Evolutionary conservation across 2,329 filamentous ascomycete species (phyloP), one percentile per base, ranked within the genome.

Genomic region (Aspergillus ruber): DNA sequence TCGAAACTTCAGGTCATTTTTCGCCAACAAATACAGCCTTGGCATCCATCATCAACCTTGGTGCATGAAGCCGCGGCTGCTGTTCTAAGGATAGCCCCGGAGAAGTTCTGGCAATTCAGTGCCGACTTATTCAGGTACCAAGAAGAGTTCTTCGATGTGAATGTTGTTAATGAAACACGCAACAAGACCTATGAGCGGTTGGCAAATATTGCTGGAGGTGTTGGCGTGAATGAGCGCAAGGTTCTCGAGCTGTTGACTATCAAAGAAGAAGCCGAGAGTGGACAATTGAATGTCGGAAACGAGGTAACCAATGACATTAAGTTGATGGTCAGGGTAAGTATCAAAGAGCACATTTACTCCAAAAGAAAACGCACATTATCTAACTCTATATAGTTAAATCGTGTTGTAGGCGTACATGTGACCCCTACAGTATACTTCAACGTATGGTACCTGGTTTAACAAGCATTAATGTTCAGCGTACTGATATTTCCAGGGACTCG

Each of bases 351-450:
- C 27, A 27, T 44, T 44, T 29, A 20, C 9, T 17, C 15, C 6
- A 9, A 10, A 17, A 6, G 10, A 17, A 32, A 8, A 44, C 6
- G 15, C 10, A n/a, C 15, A 6, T 17, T 18, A 7, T 51, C 48
- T 65, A 57, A 61, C 42, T 40, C 25, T 29, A 49, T 46, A 45
- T 57, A 77, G 72, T 70, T 70, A 43, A 77, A 88, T 59, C 76
- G 91, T 39, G 70, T 93, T 56, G 79, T 87, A 7, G 86, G 90
- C 10, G 82, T 95, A 39, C 91, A 97, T 73, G 88, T 96, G 36
- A 91, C 88, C 38, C 91, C 91, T 1, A 96, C 90, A 0, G 89
- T 91, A 17, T 76, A 95, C 43, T 90, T 94, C 66, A 83, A 97
- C 68, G 90, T 68, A 54, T 61, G 65, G 52, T 21, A 43, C 23